Base-by-base conservation (phyloP, 441 rosid species). In the Populus trichocarpa region DNA sequence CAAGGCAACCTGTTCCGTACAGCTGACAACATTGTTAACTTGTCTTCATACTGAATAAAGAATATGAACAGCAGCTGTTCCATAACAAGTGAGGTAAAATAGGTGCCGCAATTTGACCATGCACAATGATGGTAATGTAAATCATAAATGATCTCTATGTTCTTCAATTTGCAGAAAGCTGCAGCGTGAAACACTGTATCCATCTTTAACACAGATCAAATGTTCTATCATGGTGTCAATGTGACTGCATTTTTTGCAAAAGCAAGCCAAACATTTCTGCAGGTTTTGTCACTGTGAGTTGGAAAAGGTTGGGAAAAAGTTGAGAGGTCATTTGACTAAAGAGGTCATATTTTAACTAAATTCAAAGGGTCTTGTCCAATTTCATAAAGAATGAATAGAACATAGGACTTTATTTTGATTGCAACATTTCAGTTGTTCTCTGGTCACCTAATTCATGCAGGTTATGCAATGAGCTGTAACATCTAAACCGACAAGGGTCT, bases 1-100 rank as follows among this genome's bases (percentile, higher is more conserved):
- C 87, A 97, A 86, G 69, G 99, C 97, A 84, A 97, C 99, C 99
- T 97, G 89, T 85, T 79, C 77, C 76, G 77, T 73, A 79, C 63
- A 57, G 57, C 12, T 69, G 69, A 72, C 72, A 36, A 36, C 59
- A 67, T 68, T 59, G 32, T 69, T 50, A 77, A 72, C 8, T 32
- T 28, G 13, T 63, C 77, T 22, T 30, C 35, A 14, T 5, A 40
- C 50, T 38, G 22, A 53, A 25, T 25, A 80, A 36, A 22, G 35
- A 3, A 59, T n/a, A 57, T 7, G 64, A 57, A 57, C 8, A 13
- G 8, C 2, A 65, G 18, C 50, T 38, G 40, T 14, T 23, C 23
- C 14, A 7, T 42, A 67, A 6, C 5, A 66, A 66, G 35, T 25
- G 63, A n/a, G 12, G 46, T 42, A 75, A 46, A 67, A 72, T 20